Evolutionary conservation across 345 rosid species (phyloP), one percentile per base, ranked within the genome.

Genomic region (Hypericum androsaemum): DNA sequence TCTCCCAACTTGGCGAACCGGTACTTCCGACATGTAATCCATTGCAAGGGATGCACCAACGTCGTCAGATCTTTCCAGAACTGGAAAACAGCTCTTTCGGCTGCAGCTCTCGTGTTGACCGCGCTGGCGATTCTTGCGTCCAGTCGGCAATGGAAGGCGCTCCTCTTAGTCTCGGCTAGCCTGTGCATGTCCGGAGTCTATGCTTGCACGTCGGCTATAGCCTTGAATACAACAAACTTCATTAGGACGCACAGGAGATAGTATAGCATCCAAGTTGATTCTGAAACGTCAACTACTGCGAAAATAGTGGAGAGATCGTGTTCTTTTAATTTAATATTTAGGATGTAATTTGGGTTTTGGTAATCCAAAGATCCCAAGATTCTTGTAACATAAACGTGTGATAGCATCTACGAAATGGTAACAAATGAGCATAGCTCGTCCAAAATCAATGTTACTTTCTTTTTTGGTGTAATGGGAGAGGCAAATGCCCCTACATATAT

Each of bases 221-320:
- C 82, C 14, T 64, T 81, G 76, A 90, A 82, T 81, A 82, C 95
- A 43, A 79, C 85, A 53, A 90, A 90, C 78, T 84, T 84, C 77
- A 68, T 84, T 41, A 75, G 98, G 74, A 78, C 74, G 42, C 98
- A 90, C 67, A 67, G 94, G 72, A 90, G 96, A 81, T 49, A 74
- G 56, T 80, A 22, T 22, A 22, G 32, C 32, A 22, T 22, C 32
- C 32, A 22, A 22, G 32, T 4, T 22, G 2, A 1, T 22, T 22
- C 32, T 22, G 32, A 22, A 1, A 22, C 32, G 32, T 22, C 32
- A 22, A 22, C 4, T 22, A 22, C 32, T 22, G 32, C 32, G 4
- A 22, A 22, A 22, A 22, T 22, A 22, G 32, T 22, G 32, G 32
- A 22, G 32, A 22, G 32, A 22, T 22, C 32, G 32, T 4, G 32